Evolutionary conservation across 495 filamentous ascomycete genomes (phyloP), one percentile per base, ranked within the genome.

Genomic region (Coniosporium apollinis): DNA sequence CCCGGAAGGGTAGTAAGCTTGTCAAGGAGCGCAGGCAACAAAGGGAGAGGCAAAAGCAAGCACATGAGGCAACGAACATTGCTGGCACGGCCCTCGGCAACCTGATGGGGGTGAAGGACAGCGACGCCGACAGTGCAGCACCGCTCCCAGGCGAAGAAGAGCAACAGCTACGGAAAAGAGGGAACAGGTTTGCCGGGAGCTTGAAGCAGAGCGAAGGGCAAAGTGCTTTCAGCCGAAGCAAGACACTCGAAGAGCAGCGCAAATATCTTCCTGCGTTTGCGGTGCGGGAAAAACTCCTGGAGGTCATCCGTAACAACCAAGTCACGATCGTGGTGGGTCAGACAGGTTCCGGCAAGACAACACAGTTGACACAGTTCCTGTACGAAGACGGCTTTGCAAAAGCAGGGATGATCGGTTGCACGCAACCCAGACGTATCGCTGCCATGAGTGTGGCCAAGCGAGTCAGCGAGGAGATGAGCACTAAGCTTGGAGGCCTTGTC

Each of bases 371-470:
- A 0, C 87, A 96, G 51, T 96, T 94, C 45, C 62, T 96, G 13
- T 78, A 86, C 51, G 87, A 96, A 56, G 87, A 92, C 43, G 87
- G 87, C 10, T 96, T 94, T 51, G 79, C 74, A 20, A 79, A 80
- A 36, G 52, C 61, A 26, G 87, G 87, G 28, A 73, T 94, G 64
- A 96, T 96, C 44, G 85, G 86, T 1, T 96, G 87, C 49, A 96
- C 87, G 16, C 87, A 96, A 46, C 87, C 87, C 37, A 72, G 87
- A 45, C 76, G 87, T 66, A 87, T 96, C 17, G 87, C 87, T 24
- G 87, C 91, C 2, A 99, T 99, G 91, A 93, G 83, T 56, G 91
- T 99, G 19, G 91, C 91, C 8, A 96, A 94, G 56, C 82, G 91
- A 60, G 91, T 99, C 17, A 84, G 82, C 42, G 91, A 99, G 54